Percentiles rank a stretch among this genome's conserved stretches.
phyloP scores from a whole-genome alignment of 495 filamentous ascomycete genomes.

The Hypomontagnella monticulosa region DNA sequence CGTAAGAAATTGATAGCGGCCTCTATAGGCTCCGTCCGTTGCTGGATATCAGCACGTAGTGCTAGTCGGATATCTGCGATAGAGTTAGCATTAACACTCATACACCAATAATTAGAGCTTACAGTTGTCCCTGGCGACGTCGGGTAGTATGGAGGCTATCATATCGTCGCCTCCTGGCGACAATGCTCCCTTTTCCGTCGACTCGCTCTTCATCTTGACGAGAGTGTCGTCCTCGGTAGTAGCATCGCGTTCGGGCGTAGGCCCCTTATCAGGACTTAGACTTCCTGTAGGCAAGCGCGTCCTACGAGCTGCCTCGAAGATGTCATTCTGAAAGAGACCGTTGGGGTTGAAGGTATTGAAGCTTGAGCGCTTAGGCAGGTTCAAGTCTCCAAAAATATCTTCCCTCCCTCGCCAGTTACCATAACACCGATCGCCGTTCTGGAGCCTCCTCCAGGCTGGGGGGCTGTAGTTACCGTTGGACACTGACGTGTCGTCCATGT shows the following conservation, averaged over 20 bases:
- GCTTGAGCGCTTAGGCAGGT: slow-evolving; percentile 45
- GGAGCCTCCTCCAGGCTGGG: slow-evolving; percentile 64
- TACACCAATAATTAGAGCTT: slow-evolving; percentile 20
- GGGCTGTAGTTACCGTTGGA: slow-evolving; percentile 65
- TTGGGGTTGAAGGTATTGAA: slow-evolving; percentile 48
- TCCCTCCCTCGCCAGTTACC: slow-evolving; percentile 62
- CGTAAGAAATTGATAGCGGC: slow-evolving; percentile 72
- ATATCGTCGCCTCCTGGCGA: slow-evolving; percentile 28
- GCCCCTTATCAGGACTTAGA: slow-evolving; percentile 60
- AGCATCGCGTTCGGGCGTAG: slow-evolving; percentile 57
- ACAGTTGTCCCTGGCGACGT: slow-evolving; percentile 48
- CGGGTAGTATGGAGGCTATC: slow-evolving; percentile 43
- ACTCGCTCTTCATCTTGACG: slow-evolving; percentile 47
- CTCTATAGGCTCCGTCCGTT: slow-evolving; percentile 85
- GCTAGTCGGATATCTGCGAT: slow-evolving; percentile 83
- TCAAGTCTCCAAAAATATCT: slow-evolving; percentile 45
- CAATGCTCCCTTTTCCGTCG: slow-evolving; percentile 15
- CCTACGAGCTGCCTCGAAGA: slow-evolving; percentile 60
- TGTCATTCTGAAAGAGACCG: slow-evolving; percentile 44
- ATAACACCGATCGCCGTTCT: slow-evolving; percentile 62
- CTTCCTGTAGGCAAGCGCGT: slow-evolving; percentile 63
- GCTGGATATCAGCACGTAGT: slow-evolving; percentile 84
- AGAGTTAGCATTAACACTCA: slow-evolving; percentile 35
- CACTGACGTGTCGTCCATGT: slow-evolving; percentile 50
- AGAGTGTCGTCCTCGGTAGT: slow-evolving; percentile 44